Evolutionary conservation across 2,329 filamentous ascomycete species (phyloP), one percentile per base, ranked within the genome.

Genomic region (Colletotrichum liaoningense): DNA sequence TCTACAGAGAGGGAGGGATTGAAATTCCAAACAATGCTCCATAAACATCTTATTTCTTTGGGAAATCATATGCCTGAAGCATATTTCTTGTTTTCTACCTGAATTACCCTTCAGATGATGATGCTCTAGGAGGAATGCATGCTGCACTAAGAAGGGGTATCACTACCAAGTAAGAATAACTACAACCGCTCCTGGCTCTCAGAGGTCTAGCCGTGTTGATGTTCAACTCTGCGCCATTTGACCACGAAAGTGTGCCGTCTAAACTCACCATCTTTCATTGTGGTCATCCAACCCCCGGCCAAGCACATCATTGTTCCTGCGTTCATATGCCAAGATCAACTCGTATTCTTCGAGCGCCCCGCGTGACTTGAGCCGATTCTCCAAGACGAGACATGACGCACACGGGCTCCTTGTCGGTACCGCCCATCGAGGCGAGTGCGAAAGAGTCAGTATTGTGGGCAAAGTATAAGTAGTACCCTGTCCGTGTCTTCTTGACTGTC

Each of bases 381-480:
- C 83, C 80, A 58, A 90, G 92, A 64, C 97, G 92, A 74, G 95
- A 98, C 95, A 99, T 98, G 71, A 96, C 93, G 77, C 93, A 97
- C 42, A 90, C 85, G 0, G 97, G 94, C 67, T 90, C 90, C 59
- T 86, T 87, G 76, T 98, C 95, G 30, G 91, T 89, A 1, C 93
- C 93, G 49, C 93, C 91, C 94, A 98, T 97, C 3, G 95, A 97
- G 1, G 95, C 95, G 66, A 99, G 84, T 6, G 95, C 95, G 85
- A 93, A 93, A 1, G 90, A 92, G 81, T 98, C 96, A 0, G 97
- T 99, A 80, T 98, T 99, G 86, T 99, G 97, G 1, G 93, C 95
- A 84, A 97, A 99, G 82, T 96, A 96, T 64, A 99, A 89, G 79
- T 93, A 95, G 76, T 94, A 91, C 1, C 95, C 95, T 26, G 90